phyloP scores from a whole-genome alignment of 805 yeast genomes.

The Spathaspora hagerdaliae region DNA sequence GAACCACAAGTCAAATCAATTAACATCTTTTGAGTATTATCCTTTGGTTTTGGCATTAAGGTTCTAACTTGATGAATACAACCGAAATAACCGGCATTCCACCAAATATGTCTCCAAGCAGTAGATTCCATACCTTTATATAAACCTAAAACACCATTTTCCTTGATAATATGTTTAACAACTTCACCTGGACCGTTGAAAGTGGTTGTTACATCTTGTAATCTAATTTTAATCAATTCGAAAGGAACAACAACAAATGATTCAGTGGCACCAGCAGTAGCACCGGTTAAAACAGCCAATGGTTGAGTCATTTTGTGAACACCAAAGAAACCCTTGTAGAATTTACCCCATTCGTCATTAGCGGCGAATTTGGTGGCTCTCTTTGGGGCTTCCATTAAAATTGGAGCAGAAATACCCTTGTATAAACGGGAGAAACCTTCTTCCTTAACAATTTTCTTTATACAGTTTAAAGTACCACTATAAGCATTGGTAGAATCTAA shows the following conservation, averaged over 20 bases:
- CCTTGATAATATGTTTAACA: conserved; percentile 61
- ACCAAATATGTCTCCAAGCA: conserved; percentile 90
- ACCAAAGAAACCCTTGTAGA: conserved; percentile 72
- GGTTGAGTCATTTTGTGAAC: conserved; percentile 70
- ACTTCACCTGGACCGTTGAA: conserved; percentile 86
- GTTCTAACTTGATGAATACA: conserved; percentile 82
- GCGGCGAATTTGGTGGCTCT: conserved; percentile 98
- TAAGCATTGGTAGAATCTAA: conserved; percentile 63
- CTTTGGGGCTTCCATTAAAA: conserved; percentile 98
- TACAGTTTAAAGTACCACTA: conserved; percentile 79
- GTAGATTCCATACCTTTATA: conserved; percentile 97
- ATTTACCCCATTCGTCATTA: conserved; percentile 91
- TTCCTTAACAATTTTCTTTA: conserved; percentile 73
- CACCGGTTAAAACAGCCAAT: conserved; percentile 88
- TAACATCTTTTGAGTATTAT: conserved; percentile 67
- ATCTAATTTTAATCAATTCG: conserved; percentile 89
- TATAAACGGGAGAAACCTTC: conserved; percentile 85
- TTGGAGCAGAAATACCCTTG: conserved; percentile 94
- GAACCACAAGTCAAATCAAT: conserved; percentile 91
- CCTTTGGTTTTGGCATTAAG: conserved; percentile 73
- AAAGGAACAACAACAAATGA: conserved; percentile 97
- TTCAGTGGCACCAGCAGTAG: conserved; percentile 97
- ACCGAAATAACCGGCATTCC: conserved; percentile 99
- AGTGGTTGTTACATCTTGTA: conserved; percentile 82
- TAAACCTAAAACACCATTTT: conserved; percentile 77